Evolutionary conservation across 257 asterid species (phyloP).

Genomic region (Solanum ahanhuiri): DNA sequence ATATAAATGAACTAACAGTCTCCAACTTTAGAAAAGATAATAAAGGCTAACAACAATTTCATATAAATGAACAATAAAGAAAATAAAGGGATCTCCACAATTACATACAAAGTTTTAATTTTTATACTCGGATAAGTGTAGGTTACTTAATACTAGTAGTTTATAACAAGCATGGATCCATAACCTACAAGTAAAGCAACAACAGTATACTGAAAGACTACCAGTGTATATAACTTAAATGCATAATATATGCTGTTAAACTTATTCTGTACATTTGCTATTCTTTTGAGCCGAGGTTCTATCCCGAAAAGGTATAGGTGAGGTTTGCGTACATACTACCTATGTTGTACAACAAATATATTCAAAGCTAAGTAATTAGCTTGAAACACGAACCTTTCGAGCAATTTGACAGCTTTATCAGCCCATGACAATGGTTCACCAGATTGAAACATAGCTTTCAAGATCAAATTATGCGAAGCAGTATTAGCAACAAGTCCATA

Average conservation of each 20-base stretch:
- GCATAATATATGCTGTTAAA: neutral
- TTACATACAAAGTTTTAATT: neutral
- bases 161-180: neutral
- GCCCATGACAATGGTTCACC: slow-evolving; percentile 17
- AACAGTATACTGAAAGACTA: neutral
- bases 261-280: neutral
- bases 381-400: slow-evolving; percentile 53
- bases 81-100: neutral
- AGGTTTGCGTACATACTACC: neutral
- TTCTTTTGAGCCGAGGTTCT: neutral
- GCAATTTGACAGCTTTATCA: slow-evolving; percentile 48
- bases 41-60: neutral
- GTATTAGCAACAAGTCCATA: slow-evolving; percentile 51
- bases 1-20: neutral
- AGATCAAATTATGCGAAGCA: slow-evolving; percentile 65
- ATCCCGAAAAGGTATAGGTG: neutral
- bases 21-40: neutral
- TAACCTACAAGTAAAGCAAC: neutral
- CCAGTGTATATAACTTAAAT: neutral
- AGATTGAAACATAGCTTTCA: slow-evolving; percentile 59
- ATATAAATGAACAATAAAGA: neutral
- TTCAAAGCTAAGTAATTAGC: neutral
- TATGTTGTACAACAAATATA: neutral
- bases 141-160: neutral
- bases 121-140: neutral